Evolutionary conservation across 2,329 filamentous ascomycete species (phyloP), one percentile per base, ranked within the genome.

Genomic region (Phyllosticta citribraziliensis): DNA sequence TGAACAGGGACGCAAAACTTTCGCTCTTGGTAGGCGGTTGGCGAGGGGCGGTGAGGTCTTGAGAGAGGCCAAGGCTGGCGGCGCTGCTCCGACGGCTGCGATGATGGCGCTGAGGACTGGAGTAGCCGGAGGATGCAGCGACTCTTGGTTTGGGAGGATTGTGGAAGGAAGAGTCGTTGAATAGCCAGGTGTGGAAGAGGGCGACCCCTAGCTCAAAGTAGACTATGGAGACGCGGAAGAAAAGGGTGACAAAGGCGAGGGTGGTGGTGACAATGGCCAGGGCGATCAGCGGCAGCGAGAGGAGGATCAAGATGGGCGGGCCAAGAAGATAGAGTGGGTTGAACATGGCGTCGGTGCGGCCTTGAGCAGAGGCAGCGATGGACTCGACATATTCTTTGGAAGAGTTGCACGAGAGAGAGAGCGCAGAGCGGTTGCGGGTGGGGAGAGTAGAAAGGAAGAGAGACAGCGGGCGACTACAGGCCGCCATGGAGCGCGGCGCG

Each of bases 191-290:
- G 60, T 73, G 70, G 5, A 75, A 35, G 22, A 78, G 66, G 10
- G 76, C 76, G 52, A 74, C 58, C 24, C 70, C 69, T 9, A 78
- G 71, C 62, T 78, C 74, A 62, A 73, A 66, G 64, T 78, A 78
- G 27, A 78, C 74, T 53, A 76, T 66, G 2, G 71, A 70, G 35
- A 74, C 71, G 58, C 75, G 74, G 20, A 75, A 65, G 22, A 73
- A 66, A 17, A 78, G 70, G 27, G 74, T 67, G 52, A 67, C 67
- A 57, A 76, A 55, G 50, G 75, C 73, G 60, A 76, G 65, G 33
- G 69, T 66, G 12, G 74, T 76, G 20, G 75, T 77, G 51, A 75
- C 55, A 60, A 67, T 58, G 19, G 74, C 74, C 62, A 76, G 71
- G 63, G 73, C 56, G 56, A 72, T 70, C 53, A 77, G 69, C 22